Base-by-base conservation (phyloP, 768 basidiomycete genomes). In the Lentinula lateritia region DNA sequence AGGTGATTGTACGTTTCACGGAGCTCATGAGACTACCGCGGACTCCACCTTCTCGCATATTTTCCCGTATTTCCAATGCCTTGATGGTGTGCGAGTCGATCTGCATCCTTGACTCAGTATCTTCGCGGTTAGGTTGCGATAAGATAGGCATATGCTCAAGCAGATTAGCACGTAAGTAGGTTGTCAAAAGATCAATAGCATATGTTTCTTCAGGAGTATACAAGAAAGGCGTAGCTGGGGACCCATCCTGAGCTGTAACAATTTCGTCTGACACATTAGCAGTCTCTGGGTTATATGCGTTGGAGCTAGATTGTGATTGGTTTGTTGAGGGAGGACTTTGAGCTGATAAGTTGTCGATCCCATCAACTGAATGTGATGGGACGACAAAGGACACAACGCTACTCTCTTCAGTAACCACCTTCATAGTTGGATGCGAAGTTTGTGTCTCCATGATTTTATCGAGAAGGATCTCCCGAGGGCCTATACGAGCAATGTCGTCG, bases 71-170 rank as follows among this genome's bases (percentile, higher is more conserved):
- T 71, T 95, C 93, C 50, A 95, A 82, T n/a, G 89, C 88, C 69
- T 89, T 88, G 72, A 94, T 88, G 1, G 93, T 94, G 69, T 94
- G 87, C 4, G 89, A 82, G 69, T 95, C 93, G 60, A 95, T 92
- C 65, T 93, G 89, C 91, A 95, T 92, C n/a, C 87, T 79, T 28
- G 78, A 75, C 32, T 76, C 69, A 15, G 71, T 63, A 16, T 71
- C 77, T 71, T 93, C 90, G 64, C 78, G 82, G 46, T 75, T 78
- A 0, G 91, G 89, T 28, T 71, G 68, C 28, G 79, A 75, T 28
- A 92, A 78, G 18, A 69, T 68, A 12, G 93, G 92, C 86, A 89
- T 90, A 67, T 88, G 81, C 53, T 93, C 93, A 67, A 94, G 72
- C 28, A 95, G 80, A 66, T 89, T 87, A 46, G 74, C 76, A 64